Evolutionary conservation across 1,284 basidiomycete genomes (phyloP).

Genomic region (Butyriboletus appendiculatus): DNA sequence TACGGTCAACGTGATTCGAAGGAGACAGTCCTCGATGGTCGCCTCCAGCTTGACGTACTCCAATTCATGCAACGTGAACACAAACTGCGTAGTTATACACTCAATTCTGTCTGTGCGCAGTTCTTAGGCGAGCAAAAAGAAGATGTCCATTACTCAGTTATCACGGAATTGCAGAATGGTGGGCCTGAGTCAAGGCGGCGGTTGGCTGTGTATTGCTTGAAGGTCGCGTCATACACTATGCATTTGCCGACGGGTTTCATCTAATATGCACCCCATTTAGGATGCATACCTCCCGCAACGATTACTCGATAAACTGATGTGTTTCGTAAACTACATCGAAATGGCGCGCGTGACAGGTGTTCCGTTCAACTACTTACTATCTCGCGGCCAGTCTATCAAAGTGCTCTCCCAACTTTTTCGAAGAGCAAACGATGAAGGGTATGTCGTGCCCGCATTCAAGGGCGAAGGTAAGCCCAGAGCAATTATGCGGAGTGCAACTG

Average conservation of each 20-base stretch:
- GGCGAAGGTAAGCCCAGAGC: conserved; percentile 62
- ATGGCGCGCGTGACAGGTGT: conserved; percentile 97
- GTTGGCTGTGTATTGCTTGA: conserved; percentile 93
- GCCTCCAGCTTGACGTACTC: conserved; percentile 89
- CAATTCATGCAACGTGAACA: conserved; percentile 98
- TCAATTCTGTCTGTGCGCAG: conserved; percentile 94
- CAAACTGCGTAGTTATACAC: conserved; percentile 92
- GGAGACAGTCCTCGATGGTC: conserved; percentile 85
- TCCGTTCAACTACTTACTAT: conserved; percentile 93
- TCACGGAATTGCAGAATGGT: conserved; percentile 95
- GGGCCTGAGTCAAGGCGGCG: conserved; percentile 88
- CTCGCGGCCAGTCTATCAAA: conserved; percentile 95
- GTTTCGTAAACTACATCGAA: conserved; percentile 94
- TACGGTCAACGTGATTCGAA: conserved; percentile 96
- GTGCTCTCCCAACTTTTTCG: conserved; percentile 93
- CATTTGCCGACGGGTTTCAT: neutral
- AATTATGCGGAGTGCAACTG: neutral
- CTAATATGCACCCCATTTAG: conserved; percentile 41
- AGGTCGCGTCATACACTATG: conserved; percentile 50
- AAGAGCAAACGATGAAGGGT: conserved; percentile 85
- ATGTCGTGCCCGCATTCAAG: conserved; percentile 82
- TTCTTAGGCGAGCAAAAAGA: conserved; percentile 98
- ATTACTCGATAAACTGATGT: conserved; percentile 95
- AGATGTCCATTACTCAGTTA: conserved; percentile 96
- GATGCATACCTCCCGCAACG: conserved; percentile 96